phyloP scores from a whole-genome alignment of 495 filamentous ascomycete species.

The Podospora anserina region DNA sequence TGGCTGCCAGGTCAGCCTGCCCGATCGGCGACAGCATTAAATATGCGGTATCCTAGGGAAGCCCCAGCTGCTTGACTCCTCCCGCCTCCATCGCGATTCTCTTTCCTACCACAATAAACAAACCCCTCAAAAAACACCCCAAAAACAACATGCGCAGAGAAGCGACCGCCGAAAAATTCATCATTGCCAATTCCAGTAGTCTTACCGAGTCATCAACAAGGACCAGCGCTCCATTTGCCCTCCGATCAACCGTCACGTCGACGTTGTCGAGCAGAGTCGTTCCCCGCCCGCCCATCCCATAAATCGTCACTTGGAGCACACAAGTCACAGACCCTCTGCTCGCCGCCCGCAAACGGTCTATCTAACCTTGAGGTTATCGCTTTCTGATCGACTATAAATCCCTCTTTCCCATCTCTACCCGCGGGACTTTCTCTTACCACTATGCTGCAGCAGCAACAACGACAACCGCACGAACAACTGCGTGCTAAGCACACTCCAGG shows the following conservation, averaged over 20 bases:
- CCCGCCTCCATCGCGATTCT: conserved; percentile 25
- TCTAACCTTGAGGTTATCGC: not conserved
- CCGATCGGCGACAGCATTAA: not conserved
- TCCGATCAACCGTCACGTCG: conserved; percentile 11
- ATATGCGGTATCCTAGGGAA: conserved; percentile 1
- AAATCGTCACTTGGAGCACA: conserved; percentile 5
- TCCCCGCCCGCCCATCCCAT: conserved; percentile 10
- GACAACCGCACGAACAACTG: conserved; percentile 21
- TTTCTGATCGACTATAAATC: not conserved
- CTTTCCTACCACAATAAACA: conserved; percentile 17
- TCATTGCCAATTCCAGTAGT: conserved; percentile 27
- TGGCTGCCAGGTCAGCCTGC: not conserved
- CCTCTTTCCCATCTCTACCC: not conserved
- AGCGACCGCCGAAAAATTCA: conserved; percentile 25
- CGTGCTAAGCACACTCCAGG: conserved; percentile 38
- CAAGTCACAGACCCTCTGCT: not conserved
- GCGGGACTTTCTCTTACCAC: conserved; percentile 12
- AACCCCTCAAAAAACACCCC: conserved; percentile 13
- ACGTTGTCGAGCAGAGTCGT: conserved; percentile 6
- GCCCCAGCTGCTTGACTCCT: conserved; percentile 6
- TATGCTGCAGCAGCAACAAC: conserved; percentile 6
- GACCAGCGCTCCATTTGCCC: conserved; percentile 1
- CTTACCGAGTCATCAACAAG: conserved; percentile 20
- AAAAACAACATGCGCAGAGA: conserved; percentile 29
- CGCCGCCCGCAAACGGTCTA: not conserved